Evolutionary conservation across 2,329 filamentous ascomycete species (phyloP).

Genomic region (Xylaria sp.): DNA sequence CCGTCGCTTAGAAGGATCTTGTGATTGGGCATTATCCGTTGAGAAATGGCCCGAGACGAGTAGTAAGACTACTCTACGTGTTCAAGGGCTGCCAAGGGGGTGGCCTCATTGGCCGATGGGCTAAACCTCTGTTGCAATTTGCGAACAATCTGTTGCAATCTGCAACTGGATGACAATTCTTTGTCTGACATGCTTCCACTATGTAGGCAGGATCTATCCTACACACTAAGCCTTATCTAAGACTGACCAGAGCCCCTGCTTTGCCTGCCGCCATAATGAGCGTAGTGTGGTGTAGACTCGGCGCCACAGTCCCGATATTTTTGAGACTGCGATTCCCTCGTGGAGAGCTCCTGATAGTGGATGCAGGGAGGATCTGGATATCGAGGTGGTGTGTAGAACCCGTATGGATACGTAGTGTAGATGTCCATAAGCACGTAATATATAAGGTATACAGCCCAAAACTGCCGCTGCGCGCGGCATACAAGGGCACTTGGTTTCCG

Average conservation of each 20-base stretch:
- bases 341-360: constrained; percentile 23
- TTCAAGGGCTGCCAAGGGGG: neutral
- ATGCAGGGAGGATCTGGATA: constrained; percentile 11
- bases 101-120: constrained; percentile 22
- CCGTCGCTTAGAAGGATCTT: constrained; percentile 9
- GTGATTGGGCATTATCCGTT: constrained; percentile 26
- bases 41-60: constrained; percentile 22
- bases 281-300: constrained; percentile 10
- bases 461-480: constrained; percentile 31
- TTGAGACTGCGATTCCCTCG: constrained; percentile 30
- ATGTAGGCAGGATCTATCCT: constrained; percentile 18
- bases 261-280: constrained; percentile 33
- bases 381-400: constrained; percentile 22
- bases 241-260: constrained; percentile 21
- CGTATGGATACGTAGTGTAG: constrained; percentile 13
- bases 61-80: constrained; percentile 25
- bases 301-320: constrained; percentile 27
- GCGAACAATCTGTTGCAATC: constrained; percentile 34
- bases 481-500: constrained; percentile 31
- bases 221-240: constrained; percentile 39
- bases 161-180: constrained; percentile 38
- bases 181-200: constrained; percentile 29
- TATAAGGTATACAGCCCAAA: constrained; percentile 30
- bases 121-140: constrained; percentile 31
- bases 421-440: constrained; percentile 26